Percentiles rank a stretch among this genome's conserved stretches.
These are phyloP conservation scores for Perilla frutescens DNA, from an alignment of 257 asterid species.

Conservation along the genomic window DNA sequence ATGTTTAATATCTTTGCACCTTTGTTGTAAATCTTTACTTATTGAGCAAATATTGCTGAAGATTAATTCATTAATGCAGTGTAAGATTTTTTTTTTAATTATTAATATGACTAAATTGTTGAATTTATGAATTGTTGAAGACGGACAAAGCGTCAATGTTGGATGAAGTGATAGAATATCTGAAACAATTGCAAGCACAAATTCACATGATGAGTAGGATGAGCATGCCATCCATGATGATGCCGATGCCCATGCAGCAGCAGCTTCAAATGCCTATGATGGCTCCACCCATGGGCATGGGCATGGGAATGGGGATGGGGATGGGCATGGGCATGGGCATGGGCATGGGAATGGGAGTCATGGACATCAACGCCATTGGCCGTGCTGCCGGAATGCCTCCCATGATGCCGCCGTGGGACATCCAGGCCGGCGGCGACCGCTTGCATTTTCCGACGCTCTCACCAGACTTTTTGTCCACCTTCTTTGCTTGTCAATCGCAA, in stretches of 20 bases:
- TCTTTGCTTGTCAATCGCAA: constrained; percentile 68
- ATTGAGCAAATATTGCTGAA: too few species aligned
- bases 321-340: constrained; percentile 52
- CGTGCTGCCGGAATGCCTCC: constrained; percentile 39
- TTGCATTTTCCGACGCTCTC: constrained; percentile 35
- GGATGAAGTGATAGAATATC: constrained; percentile 88
- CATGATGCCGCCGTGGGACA: constrained; percentile 63
- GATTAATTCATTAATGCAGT: too few species aligned
- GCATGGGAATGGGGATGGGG: constrained; percentile 44
- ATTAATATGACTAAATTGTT: not conserved
- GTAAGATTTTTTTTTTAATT: too few species aligned
- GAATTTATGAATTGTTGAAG: constrained; percentile 40
- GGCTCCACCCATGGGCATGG: constrained; percentile 42
- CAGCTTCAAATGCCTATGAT: constrained; percentile 89
- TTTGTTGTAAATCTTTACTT: too few species aligned
- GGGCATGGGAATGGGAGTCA: constrained; percentile 46
- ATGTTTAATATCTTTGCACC: too few species aligned
- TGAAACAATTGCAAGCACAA: constrained; percentile 79
- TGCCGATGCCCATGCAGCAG: constrained; percentile 70
- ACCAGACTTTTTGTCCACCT: constrained; percentile 59
- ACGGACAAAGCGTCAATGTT: constrained; percentile 93
- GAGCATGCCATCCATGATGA: constrained; percentile 74
- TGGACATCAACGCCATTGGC: constrained; percentile 63
- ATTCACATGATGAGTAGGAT: constrained; percentile 69
- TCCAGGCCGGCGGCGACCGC: constrained; percentile 38